phyloP scores from a whole-genome alignment of 495 filamentous ascomycete genomes.

The Neurospora cerealis region DNA sequence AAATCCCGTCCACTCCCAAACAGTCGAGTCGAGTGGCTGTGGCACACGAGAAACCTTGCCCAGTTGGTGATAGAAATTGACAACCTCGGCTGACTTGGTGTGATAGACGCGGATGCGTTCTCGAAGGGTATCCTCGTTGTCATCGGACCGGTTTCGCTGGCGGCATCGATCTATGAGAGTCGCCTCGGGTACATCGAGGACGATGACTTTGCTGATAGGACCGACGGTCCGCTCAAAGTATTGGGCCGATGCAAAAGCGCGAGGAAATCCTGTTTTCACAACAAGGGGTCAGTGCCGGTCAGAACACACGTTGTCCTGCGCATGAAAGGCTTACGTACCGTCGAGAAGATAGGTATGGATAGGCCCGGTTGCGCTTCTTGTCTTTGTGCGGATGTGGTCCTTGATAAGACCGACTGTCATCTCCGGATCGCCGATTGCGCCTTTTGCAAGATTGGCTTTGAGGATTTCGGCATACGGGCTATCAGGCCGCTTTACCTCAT shows the following conservation, averaged over 20 bases:
- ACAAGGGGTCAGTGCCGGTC: neutral
- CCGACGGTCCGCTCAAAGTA: neutral
- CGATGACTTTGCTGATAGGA: neutral
- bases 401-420: neutral
- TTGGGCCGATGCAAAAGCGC: neutral
- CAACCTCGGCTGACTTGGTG: neutral
- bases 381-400: neutral
- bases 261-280: neutral
- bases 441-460: neutral
- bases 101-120: neutral
- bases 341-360: neutral
- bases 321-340: neutral
- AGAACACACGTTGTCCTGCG: neutral
- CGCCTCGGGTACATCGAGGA: neutral
- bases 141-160: neutral
- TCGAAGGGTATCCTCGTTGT: neutral
- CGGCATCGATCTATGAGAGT: neutral
- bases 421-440: neutral
- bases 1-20: neutral
- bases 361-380: neutral
- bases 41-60: neutral
- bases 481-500: neutral
- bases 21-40: neutral
- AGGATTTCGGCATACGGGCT: neutral
- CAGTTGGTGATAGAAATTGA: neutral